Evolutionary conservation across 441 rosid genomes (phyloP), one percentile per base, ranked within the genome.

Genomic region (Croton laevigatus): DNA sequence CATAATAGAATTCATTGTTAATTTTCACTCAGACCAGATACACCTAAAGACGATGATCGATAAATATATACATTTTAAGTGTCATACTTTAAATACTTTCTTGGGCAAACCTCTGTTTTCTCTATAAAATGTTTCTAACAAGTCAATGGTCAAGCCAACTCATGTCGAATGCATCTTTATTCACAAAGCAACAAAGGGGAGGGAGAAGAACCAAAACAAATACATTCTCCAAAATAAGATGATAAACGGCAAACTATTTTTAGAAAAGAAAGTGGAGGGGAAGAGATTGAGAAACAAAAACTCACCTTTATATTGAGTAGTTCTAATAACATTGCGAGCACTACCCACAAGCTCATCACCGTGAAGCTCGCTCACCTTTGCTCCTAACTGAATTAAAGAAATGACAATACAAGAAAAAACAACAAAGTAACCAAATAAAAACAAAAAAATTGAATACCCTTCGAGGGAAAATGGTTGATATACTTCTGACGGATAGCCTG

Each of bases 311-410:
- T 22, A 27, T 27, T 40, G 17, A 59, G 12, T 44, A 45, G 61
- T 23, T 65, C n/a, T n/a, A 66, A 62, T n/a, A 70, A 19, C 16
- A 65, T 52, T 65, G 51, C 66, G 67, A 8, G 16, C 58, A 49
- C 49, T 19, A 37, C 53, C 27, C n/a, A 7, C 52, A 70, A 64
- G 55, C 23, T 66, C 66, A 46, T 22, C 42, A 22, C 73, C 73
- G 12, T 10, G 61, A 27, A 75, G 66, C 62, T 70, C 59, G n/a
- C 69, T 62, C 22, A 14, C 20, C 45, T 58, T 17, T 20, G 59
- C 73, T 8, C 73, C 73, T 17, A 68, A 20, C 73, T 74, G 71
- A 34, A 70, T 23, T 17, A 40, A 23, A 8, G 59, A 64, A 46
- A 8, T 37, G 6, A 13, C 1, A 19, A 44, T 2, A 40, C 40